Conservation (phyloP, 225 moss, liverwort and hornwort species). For the Anthoceros angustus region DNA sequence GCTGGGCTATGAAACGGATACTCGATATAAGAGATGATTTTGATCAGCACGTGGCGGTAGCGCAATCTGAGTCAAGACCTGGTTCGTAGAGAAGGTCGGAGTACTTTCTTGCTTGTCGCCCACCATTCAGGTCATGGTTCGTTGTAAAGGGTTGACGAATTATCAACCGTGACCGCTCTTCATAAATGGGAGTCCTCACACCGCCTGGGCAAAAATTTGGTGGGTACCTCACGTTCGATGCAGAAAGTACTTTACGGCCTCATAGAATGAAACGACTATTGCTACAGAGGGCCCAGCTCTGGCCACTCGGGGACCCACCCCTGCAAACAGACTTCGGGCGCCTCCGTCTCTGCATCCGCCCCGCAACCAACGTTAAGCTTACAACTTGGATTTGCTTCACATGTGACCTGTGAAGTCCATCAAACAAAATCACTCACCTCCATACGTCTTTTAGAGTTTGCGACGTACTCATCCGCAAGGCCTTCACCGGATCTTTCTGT, state of each 20-base stretch:
- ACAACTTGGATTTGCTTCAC: slow-evolving; percentile 8
- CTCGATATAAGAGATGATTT: slow-evolving; percentile 26
- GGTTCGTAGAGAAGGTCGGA: no score
- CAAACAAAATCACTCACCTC: slow-evolving; percentile 15
- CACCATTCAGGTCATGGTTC: no score
- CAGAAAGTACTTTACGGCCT: slow-evolving; percentile 74
- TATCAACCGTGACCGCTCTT: no score
- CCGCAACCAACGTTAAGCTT: not conserved
- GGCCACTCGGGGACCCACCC: slow-evolving; percentile 79
- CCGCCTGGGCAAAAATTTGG: not conserved
- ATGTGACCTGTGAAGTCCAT: not conserved
- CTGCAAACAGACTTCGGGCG: slow-evolving; percentile 63
- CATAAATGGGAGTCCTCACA: no score
- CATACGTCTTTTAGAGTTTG: slow-evolving; percentile 21
- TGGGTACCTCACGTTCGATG: slow-evolving; percentile 27
- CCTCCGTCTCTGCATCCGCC: slow-evolving; percentile 45
- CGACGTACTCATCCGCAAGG: slow-evolving; percentile 13
- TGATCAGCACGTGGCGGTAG: slow-evolving; percentile 11
- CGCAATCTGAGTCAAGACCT: not conserved
- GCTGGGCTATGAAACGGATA: slow-evolving; percentile 23
- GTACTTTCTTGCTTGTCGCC: no score
- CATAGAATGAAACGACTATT: slow-evolving; percentile 94
- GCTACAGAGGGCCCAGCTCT: slow-evolving; percentile 88
- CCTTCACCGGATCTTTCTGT: slow-evolving; percentile 37
- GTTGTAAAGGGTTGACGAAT: no score